These are phyloP conservation scores for Raddia guianensis DNA, from an alignment of 176 grass and related monocot species.

Conservation along the genomic window DNA sequence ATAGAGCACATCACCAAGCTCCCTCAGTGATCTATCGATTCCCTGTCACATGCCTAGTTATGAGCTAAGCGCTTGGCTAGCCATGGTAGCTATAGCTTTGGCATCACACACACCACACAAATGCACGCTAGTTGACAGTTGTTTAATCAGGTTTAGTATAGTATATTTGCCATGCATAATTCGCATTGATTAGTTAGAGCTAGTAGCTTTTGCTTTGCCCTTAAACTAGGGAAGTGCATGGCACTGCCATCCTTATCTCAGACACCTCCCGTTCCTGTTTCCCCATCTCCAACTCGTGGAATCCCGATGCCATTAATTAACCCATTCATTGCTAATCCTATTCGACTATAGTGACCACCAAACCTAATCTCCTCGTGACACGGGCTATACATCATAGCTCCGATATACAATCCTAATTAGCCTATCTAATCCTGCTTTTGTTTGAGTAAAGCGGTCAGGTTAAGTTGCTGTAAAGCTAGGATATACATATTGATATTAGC, in stretches of 20 bases:
- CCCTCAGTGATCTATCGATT: slow-evolving; percentile 40
- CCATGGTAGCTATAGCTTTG: not conserved
- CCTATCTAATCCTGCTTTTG: not conserved
- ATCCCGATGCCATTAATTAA: slow-evolving; percentile 43
- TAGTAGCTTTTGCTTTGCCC: slow-evolving; percentile 25
- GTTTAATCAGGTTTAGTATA: not conserved
- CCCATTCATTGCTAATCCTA: not conserved
- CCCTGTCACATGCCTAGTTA: slow-evolving; percentile 54
- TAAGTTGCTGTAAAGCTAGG: not conserved
- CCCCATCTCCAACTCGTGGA: slow-evolving; percentile 71
- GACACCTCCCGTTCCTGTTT: slow-evolving; percentile 75
- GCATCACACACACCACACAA: slow-evolving; percentile 43
- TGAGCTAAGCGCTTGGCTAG: not conserved
- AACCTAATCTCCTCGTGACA: slow-evolving; percentile 54
- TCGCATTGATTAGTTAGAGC: slow-evolving; percentile 11
- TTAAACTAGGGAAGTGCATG: slow-evolving; percentile 28
- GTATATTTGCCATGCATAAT: not conserved
- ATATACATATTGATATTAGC: not conserved
- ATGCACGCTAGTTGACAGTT: not conserved
- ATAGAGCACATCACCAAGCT: slow-evolving; percentile 14
- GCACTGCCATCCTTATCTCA: slow-evolving; percentile 56
- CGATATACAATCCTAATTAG: not conserved
- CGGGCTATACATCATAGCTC: slow-evolving; percentile 1
- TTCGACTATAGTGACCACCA: slow-evolving; percentile 23
- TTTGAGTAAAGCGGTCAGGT: slow-evolving; percentile 11